Evolutionary conservation across 805 yeast genomes (phyloP), one percentile per base, ranked within the genome.

Genomic region (Candida sithepensis): DNA sequence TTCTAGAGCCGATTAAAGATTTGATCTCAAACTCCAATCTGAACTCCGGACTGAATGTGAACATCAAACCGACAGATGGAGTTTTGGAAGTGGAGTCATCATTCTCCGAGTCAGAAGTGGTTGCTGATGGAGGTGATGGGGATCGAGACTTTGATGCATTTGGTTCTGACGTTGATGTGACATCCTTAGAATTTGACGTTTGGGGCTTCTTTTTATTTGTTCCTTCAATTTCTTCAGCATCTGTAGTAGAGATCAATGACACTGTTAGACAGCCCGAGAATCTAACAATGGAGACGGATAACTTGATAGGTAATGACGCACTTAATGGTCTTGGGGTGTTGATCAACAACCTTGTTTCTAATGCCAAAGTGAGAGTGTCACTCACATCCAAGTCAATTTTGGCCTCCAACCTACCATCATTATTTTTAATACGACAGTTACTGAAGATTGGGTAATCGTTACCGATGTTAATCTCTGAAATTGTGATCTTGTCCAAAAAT

Each of bases 401-500:
- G 1, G 96, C 96, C 61, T 90, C 96, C 39, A 80, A 60, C 39
- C 83, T 67, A 16, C 82, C 71, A 67, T 77, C 65, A 33, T 72
- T 72, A 44, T 60, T 60, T 52, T 74, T 75, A 34, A 94, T 87
- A 43, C 96, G 76, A 66, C 99, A 94, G 61, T 94, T 94, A 47
- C 96, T 87, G 63, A 94, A 88, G 44, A 94, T 88, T 3, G 99
- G 99, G 63, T 84, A 94, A 65, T 91, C 97, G 62, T 89, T 88
- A 30, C 99, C 99, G 48, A 94, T 84, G 58, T 90, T 92, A 22
- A 94, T 81, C 59, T 92, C 97, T 1, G 91, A 86, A 42, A 94
- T 80, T 50, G 77, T 78, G 37, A 94, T 82, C 21, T 78, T 76
- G 61, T 85, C 97, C 42, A 94, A 65, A 64, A 84, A 92, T 46